Percentiles rank a stretch among this genome's conserved stretches.
Evolutionary conservation across 495 filamentous ascomycete species (phyloP).

Genomic region (Neurospora sp.): DNA sequence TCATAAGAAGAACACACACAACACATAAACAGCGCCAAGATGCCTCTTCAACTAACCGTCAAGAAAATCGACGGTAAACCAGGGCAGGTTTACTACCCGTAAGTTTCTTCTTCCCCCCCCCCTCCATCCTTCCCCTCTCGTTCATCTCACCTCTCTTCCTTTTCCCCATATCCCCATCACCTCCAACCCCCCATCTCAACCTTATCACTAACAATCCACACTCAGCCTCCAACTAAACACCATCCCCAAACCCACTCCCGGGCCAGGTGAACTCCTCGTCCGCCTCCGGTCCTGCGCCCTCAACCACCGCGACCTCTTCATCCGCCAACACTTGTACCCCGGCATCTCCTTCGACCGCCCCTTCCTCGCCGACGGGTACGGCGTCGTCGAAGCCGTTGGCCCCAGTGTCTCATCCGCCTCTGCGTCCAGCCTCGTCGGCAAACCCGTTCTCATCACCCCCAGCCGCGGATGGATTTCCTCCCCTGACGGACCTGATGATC

Average conservation of each 20-base stretch:
- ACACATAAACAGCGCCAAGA: constrained; percentile 11
- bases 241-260: constrained; percentile 49
- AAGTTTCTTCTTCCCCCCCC: constrained; percentile 11
- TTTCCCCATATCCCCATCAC: neutral
- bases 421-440: constrained; percentile 26
- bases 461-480: constrained; percentile 62
- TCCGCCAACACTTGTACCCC: constrained; percentile 85
- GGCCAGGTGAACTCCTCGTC: constrained; percentile 55
- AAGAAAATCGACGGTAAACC: constrained; percentile 57
- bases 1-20: neutral
- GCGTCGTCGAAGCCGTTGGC: constrained; percentile 55
- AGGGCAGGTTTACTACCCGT: constrained; percentile 78
- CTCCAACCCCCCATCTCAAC: neutral
- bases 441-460: constrained; percentile 67
- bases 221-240: constrained; percentile 51
- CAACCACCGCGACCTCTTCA: constrained; percentile 89
- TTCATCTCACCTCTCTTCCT: neutral
- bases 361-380: constrained; percentile 69
- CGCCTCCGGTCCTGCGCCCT: constrained; percentile 65
- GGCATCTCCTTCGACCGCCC: constrained; percentile 65
- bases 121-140: neutral
- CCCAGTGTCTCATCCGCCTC: constrained; percentile 30
- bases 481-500: constrained; percentile 62
- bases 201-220: neutral
- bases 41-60: constrained; percentile 39